Evolutionary conservation across 2,329 filamentous ascomycete genomes (phyloP), one percentile per base, ranked within the genome.

Genomic region (Verticillium albo-atrum): DNA sequence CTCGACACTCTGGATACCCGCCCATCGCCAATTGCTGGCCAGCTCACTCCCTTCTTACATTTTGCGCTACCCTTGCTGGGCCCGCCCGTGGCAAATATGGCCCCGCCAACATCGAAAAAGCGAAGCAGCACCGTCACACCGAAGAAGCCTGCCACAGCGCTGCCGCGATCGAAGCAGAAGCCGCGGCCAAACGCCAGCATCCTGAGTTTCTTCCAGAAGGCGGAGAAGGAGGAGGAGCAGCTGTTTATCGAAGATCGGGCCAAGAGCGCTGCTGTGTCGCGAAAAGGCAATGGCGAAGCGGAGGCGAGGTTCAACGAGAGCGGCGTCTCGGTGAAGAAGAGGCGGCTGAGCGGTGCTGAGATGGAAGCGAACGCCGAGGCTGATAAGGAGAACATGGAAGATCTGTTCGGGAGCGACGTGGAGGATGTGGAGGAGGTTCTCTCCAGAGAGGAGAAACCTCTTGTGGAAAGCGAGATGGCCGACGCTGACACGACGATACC

Each of bases 151-250:
- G 35, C 57, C 12, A 51, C 52, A 26, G 63, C 55, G 51, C n/a
- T 57, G 17, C 55, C 56, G 15, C 30, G 61, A 2, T 60, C 68
- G n/a, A 75, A 74, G 64, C 76, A 73, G 56, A 68, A 76, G 3
- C 65, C 67, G 23, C 76, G 75, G 42, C 75, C 77, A 1, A 91
- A 90, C 66, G 78, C 80, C 6, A 91, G 87, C 63, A 91, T 92
- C 32, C 74, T 91, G 15, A 91, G 75, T 63, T 92, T 91, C 71
- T 92, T 92, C 70, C 87, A 89, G 68, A 92, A 91, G 68, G 79
- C 84, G 0, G 82, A 85, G 42, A 82, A 83, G 57, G 76, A 82
- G 59, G 80, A 88, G 62, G 77, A 86, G 59, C 77, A 79, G 23
- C 79, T 89, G 10, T 89, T 90, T 64, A 71, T 79, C 0, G 74